Percentiles rank a stretch among this genome's conserved stretches.
Conservation (phyloP, 1,284 basidiomycete genomes). For the Rhodotorula sp. region DNA sequence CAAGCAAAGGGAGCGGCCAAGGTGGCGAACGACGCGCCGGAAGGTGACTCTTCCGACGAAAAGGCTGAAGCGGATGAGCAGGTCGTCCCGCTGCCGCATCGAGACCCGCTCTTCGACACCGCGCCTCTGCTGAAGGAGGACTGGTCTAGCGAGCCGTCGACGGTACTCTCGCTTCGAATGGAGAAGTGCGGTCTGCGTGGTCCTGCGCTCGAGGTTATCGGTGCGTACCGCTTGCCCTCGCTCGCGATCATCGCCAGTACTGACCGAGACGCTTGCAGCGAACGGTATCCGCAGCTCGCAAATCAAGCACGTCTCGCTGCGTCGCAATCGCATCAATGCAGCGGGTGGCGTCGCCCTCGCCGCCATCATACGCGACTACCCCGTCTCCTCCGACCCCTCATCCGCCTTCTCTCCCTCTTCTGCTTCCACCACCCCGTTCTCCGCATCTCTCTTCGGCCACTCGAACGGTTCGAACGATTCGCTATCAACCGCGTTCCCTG, state of each 20-base stretch:
- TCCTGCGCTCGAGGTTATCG: conserved; percentile 68
- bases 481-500: neutral
- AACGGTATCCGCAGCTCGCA: conserved; percentile 76
- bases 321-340: conserved; percentile 76
- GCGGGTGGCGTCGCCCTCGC: conserved; percentile 86
- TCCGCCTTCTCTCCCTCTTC: conserved; percentile 40
- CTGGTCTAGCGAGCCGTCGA: neutral
- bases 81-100: conserved; percentile 28
- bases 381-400: conserved; percentile 26
- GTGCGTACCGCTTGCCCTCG: conserved; percentile 53
- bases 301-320: conserved; percentile 78
- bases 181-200: conserved; percentile 77
- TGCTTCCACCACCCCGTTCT: conserved; percentile 43
- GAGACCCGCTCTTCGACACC: conserved; percentile 42
- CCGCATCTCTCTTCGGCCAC: conserved; percentile 8
- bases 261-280: conserved; percentile 53
- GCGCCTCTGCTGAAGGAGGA: conserved; percentile 33
- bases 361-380: conserved; percentile 88
- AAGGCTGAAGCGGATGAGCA: neutral
- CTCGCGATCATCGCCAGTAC: neutral
- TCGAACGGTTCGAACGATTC: neutral
- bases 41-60: neutral
- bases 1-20: neutral
- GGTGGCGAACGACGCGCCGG: neutral
- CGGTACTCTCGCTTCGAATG: conserved; percentile 63